These are phyloP conservation scores for Papiliotrema flavescens DNA, from an alignment of 1,284 basidiomycete species.

Conservation along the genomic window DNA sequence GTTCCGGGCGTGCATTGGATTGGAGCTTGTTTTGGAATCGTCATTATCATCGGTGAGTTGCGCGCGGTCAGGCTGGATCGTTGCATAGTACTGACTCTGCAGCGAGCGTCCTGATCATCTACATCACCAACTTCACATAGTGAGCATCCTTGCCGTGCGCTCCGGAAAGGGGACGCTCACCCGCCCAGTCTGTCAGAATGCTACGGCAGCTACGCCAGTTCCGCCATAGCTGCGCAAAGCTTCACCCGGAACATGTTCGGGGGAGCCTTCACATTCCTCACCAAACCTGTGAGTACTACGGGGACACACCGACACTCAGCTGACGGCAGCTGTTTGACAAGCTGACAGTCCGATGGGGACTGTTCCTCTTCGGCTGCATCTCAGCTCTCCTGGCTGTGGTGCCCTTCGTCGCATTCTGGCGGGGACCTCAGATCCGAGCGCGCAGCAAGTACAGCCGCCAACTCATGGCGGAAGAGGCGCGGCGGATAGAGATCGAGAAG, in stretches of 20 bases:
- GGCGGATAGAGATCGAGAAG: conserved; percentile 28
- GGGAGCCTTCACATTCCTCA: conserved; percentile 24
- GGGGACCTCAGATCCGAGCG: conserved; percentile 38
- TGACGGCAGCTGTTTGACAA: conserved; percentile 17
- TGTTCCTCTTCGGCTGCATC: conserved; percentile 18
- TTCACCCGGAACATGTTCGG: conserved; percentile 27
- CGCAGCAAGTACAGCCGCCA: conserved; percentile 33
- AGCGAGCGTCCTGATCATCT: conserved; percentile 25
- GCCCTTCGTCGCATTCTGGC: conserved; percentile 40
- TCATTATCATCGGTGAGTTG: conserved; percentile 50
- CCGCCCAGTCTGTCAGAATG: conserved; percentile 25
- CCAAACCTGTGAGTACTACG: conserved; percentile 15
- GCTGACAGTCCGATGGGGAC: conserved; percentile 22
- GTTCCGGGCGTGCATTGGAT: conserved; percentile 33
- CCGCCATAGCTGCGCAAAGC: conserved; percentile 27
- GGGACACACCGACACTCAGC: background rate
- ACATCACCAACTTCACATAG: conserved; percentile 42
- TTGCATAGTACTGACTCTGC: background rate
- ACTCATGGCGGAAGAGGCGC: conserved; percentile 40
- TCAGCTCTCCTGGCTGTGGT: conserved; percentile 28
- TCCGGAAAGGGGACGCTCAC: conserved; percentile 27
- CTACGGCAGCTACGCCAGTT: conserved; percentile 31
- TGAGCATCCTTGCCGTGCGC: conserved; percentile 8
- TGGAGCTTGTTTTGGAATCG: conserved; percentile 54
- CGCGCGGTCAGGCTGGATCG: background rate